Base-by-base conservation (phyloP, 192 early-diverging fungal species). In the Mortierella claussenii region DNA sequence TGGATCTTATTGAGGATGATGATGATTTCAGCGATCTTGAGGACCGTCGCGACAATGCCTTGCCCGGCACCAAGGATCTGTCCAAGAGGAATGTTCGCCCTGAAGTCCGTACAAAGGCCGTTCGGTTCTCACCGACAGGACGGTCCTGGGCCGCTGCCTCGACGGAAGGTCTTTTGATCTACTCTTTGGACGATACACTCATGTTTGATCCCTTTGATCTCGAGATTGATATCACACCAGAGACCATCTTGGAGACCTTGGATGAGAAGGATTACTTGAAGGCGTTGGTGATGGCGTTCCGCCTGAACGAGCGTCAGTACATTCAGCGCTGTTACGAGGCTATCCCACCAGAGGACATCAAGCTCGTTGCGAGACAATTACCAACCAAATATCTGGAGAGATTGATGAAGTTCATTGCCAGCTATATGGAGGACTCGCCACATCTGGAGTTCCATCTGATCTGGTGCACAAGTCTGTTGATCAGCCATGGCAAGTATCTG, bases 131-230 rank as follows among this genome's bases (percentile, higher is more conserved):
- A 1, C 97, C 97, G 32, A 98, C 95, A 0, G 96, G 95, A 21
- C 86, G 95, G 28, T 89, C 95, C 24, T 99, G 96, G 96, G 95
- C 96, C 1, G 93, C 96, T 0, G 96, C 96, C 9, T 91, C 96
- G 15, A 98, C 96, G 6, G 96, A 99, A 59, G 98, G 98, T 9
- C 80, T 99, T 27, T 63, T 98, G 55, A 89, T 99, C 47, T 99
- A 98, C 82, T 93, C 96, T 17, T 81, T 99, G 34, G 98, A 99
- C 70, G 94, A 98, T 46, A 85, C 86, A 2, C 82, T 98, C 23
- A 61, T 92, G 54, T 99, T 99, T 78, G 98, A 99, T 80, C 98
- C 98, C 23, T 98, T 96, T 79, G 96, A 99, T 82, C 89, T 99
- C 4, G 97, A 98, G 68, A 89, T 97, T 32, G 93, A 97, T 69